Base-by-base conservation (phyloP, 139 green algal genomes). In the Eudorina sp. region DNA sequence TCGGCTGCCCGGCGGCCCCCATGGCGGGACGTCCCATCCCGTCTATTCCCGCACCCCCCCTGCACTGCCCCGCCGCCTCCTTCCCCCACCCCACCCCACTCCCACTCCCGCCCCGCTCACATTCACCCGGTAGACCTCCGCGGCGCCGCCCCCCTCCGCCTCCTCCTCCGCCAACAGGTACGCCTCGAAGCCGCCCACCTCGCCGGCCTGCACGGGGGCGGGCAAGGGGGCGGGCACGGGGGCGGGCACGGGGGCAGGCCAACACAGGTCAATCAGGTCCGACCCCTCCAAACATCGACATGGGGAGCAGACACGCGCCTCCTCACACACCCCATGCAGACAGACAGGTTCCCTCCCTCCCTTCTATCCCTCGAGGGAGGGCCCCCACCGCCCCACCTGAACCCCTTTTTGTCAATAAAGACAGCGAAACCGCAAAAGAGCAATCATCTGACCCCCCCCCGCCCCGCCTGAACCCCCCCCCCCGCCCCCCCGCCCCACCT, bases 111-210 rank as follows among this genome's bases (percentile, higher is more conserved):
- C 34, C 4, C 9, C 31, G 53, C 80, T 40, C 64, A 87, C 81
- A 21, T 87, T 87, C 25, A 87, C 81, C n/a, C 92, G 77, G 90
- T 97, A 97, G 82, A 94, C 93, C 83, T 96, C 95, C 0, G 92
- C 93, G 21, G 95, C 91, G 14, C 89, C 90, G 23, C 70, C 90
- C 9, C 73, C 81, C 36, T 93, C 85, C 29, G 94, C 90, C 8
- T 97, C 95, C 16, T 96, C 94, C 23, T 97, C 96, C 11, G 95
- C 95, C 79, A 96, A 75, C 86, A 98, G 90, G 90, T 98, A 98
- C 4, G 94, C 96, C 83, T 98, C 95, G 90, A 96, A 99, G 4
- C 96, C 97, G 31, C 96, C 96, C 64, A 97, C 92, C 85, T 98
- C 92, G 19, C 81, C 86, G 0, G 64, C 46, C 77, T 74, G 43